Evolutionary conservation across 208 protist species (phyloP).

Genomic region (Trypanosoma boissoni): DNA sequence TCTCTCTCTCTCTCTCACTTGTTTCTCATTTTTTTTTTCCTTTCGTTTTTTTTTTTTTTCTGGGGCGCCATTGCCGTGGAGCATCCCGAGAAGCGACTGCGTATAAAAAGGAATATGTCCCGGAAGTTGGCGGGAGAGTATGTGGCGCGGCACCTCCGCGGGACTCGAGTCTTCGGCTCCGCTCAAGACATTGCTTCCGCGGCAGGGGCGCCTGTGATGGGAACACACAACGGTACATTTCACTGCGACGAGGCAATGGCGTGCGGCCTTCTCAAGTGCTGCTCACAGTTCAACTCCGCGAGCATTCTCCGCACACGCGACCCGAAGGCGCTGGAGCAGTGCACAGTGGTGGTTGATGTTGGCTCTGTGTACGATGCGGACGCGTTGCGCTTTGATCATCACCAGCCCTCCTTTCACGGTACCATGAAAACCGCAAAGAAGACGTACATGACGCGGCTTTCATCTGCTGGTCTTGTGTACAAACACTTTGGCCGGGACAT

Average conservation of each 20-base stretch:
- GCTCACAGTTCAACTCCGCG: conserved; percentile 45
- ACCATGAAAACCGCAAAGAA: conserved; percentile 76
- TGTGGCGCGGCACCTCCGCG: conserved; percentile 53
- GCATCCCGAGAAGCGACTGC: no score
- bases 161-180: conserved; percentile 38
- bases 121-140: conserved; percentile 59
- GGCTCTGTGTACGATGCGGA: conserved; percentile 91
- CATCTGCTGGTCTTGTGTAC: conserved; percentile 93
- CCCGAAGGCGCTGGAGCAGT: conserved; percentile 51
- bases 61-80: no score
- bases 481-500: conserved; percentile 94
- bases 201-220: conserved; percentile 71
- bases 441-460: conserved; percentile 83
- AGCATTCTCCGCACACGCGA: conserved; percentile 88
- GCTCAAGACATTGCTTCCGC: conserved; percentile 23
- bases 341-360: conserved; percentile 94
- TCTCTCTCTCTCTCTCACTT: no score
- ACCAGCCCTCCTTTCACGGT: conserved; percentile 92
- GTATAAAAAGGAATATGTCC: conserved; percentile 9
- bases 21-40: no score
- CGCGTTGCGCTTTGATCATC: conserved; percentile 92
- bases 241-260: conserved; percentile 96
- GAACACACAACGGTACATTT: conserved; percentile 93
- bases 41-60: no score
- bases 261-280: conserved; percentile 84